phyloP scores from a whole-genome alignment of 306 rosid species.

The Quercus bicolor region DNA sequence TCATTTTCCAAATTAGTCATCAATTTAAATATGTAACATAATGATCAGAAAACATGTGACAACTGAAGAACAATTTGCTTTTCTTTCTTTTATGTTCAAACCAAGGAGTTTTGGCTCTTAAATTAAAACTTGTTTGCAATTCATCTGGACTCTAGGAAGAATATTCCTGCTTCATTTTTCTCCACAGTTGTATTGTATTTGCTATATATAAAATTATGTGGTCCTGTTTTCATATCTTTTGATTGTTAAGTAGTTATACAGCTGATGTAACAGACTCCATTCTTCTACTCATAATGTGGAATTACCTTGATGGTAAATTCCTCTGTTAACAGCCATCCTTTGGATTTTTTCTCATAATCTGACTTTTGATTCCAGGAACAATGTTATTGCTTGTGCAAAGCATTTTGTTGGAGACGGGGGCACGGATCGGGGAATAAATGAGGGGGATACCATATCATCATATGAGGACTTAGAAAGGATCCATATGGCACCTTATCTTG shows the following conservation, averaged over 20 bases:
- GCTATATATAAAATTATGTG: neutral
- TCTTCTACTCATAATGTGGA: neutral
- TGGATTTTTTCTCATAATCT: slow-evolving; percentile 5
- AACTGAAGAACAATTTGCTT: neutral
- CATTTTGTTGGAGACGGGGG: slow-evolving; percentile 98
- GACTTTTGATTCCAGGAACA: slow-evolving; percentile 52
- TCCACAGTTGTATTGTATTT: neutral
- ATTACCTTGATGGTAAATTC: neutral
- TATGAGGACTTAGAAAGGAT: slow-evolving; percentile 74
- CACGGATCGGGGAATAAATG: slow-evolving; percentile 71
- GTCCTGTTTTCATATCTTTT: neutral
- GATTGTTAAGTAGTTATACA: neutral
- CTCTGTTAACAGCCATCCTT: neutral
- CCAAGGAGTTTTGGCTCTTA: neutral
- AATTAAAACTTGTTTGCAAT: neutral
- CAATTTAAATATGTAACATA: neutral
- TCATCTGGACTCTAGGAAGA: neutral
- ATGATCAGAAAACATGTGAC: neutral
- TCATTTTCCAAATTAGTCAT: neutral
- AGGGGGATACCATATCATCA: slow-evolving; percentile 66
- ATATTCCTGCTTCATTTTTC: neutral
- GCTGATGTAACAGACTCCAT: neutral
- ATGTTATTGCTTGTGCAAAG: slow-evolving; percentile 87
- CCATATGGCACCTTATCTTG: slow-evolving; percentile 83
- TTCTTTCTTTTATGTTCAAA: neutral